Conservation (phyloP, 495 filamentous ascomycete genomes). For the Neurospora sp. region DNA sequence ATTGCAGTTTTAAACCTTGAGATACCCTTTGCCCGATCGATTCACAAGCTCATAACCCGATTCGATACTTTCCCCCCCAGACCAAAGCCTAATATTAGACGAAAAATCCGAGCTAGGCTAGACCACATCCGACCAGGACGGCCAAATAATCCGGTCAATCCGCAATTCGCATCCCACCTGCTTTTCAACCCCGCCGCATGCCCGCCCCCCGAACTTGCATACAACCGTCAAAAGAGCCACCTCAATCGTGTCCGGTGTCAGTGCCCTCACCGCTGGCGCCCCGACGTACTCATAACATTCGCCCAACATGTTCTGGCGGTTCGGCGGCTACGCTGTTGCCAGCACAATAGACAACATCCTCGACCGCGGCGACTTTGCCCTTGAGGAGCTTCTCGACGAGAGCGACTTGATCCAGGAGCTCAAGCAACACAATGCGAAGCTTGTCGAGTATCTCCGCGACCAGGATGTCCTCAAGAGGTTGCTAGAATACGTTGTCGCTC, state of each 20-base stretch:
- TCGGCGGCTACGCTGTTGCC: conserved; percentile 95
- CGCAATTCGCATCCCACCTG: background rate
- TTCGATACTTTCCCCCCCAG: background rate
- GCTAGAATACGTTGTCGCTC: conserved; percentile 82
- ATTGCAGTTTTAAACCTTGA: background rate
- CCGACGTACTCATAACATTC: conserved; percentile 25
- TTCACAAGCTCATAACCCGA: background rate
- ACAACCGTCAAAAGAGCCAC: background rate
- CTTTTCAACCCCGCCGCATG: background rate
- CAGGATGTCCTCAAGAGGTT: conserved; percentile 77
- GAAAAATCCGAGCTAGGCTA: background rate
- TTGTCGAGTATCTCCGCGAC: conserved; percentile 90
- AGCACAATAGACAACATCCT: conserved; percentile 93
- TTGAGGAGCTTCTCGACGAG: conserved; percentile 94
- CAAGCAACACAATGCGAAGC: conserved; percentile 95
- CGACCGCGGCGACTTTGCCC: conserved; percentile 85
- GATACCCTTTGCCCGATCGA: background rate
- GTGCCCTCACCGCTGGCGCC: conserved; percentile 17
- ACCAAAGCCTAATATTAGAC: background rate
- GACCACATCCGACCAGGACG: background rate
- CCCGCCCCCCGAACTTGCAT: background rate
- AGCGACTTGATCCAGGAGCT: conserved; percentile 93
- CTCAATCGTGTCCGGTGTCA: conserved; percentile 2
- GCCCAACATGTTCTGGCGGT: conserved; percentile 93
- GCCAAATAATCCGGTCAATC: background rate